Evolutionary conservation across 75 land plant genomes (phyloP).

Genomic region (Sequoia sempervirens): DNA sequence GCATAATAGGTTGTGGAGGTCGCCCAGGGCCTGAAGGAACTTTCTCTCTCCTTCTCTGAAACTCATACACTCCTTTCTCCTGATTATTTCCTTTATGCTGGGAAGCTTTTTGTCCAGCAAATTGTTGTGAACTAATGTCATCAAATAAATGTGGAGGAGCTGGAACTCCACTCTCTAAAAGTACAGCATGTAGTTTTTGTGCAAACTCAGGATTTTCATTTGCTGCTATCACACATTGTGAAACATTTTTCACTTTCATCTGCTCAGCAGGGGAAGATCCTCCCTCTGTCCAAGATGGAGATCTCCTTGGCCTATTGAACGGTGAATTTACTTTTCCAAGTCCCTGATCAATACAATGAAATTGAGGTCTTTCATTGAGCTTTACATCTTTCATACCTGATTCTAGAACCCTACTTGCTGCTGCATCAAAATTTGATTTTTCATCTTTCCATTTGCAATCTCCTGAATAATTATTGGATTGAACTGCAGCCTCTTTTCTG

Average conservation of each 20-base stretch:
- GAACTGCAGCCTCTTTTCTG: not conserved
- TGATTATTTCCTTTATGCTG: not conserved
- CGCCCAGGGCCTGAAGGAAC: not conserved
- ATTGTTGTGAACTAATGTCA: conserved; percentile 26
- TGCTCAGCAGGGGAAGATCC: conserved; percentile 34
- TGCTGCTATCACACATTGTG: conserved; percentile 73
- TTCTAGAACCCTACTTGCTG: not conserved
- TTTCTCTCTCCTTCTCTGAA: not conserved
- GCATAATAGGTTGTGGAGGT: not conserved
- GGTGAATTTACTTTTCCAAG: conserved; percentile 25
- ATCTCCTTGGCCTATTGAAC: conserved; percentile 8
- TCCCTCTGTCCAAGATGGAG: conserved; percentile 26
- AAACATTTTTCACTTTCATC: conserved; percentile 71
- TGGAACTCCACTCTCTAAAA: conserved; percentile 69
- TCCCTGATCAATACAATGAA: conserved; percentile 22
- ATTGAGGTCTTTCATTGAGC: conserved; percentile 9
- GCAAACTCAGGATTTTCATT: conserved; percentile 71
- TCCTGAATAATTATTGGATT: not conserved
- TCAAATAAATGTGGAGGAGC: conserved; percentile 65
- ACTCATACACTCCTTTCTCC: not conserved
- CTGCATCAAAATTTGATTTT: not conserved
- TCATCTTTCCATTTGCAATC: not conserved
- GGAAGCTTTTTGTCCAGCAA: not conserved
- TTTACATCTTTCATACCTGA: not conserved
- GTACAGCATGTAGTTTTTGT: conserved; percentile 72